These are phyloP conservation scores for Myxozyma kluyveri DNA, from an alignment of 805 yeast genomes.

Conservation along the genomic window DNA sequence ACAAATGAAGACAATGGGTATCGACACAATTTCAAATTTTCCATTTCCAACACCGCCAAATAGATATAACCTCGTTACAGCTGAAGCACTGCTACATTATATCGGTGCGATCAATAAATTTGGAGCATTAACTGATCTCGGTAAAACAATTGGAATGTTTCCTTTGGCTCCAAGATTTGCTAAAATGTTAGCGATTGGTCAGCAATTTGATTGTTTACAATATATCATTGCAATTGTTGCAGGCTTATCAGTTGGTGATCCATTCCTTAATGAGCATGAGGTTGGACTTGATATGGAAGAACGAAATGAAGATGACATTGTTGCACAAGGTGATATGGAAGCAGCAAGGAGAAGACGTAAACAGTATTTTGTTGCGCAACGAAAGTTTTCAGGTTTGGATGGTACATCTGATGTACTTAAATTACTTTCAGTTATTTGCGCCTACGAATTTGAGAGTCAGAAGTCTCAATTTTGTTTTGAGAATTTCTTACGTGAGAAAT, in stretches of 20 bases:
- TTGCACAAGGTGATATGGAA: slow-evolving; percentile 35
- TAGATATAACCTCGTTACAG: slow-evolving; percentile 53
- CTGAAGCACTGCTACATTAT: slow-evolving; percentile 63
- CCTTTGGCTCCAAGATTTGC: slow-evolving; percentile 94
- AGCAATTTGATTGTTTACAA: slow-evolving; percentile 80
- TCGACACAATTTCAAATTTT: slow-evolving; percentile 82
- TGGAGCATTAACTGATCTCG: slow-evolving; percentile 67
- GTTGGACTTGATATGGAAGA: slow-evolving; percentile 41
- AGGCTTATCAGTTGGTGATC: slow-evolving; percentile 90
- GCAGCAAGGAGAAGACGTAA: slow-evolving; percentile 40
- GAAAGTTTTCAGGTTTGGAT: slow-evolving; percentile 58
- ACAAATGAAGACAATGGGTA: slow-evolving; percentile 96
- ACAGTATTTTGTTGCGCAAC: slow-evolving; percentile 57
- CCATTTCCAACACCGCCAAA: slow-evolving; percentile 97
- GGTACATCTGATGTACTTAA: slow-evolving; percentile 70
- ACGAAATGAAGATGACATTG: slow-evolving; percentile 36
- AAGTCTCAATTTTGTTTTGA: slow-evolving; percentile 51
- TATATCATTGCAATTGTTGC: slow-evolving; percentile 90
- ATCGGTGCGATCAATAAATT: slow-evolving; percentile 72
- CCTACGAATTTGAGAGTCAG: slow-evolving; percentile 67
- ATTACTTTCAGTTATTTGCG: slow-evolving; percentile 78
- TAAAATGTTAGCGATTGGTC: slow-evolving; percentile 82
- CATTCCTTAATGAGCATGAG: slow-evolving; percentile 73
- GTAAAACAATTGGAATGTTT: slow-evolving; percentile 81
- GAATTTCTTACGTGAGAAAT: slow-evolving; percentile 70